Base-by-base conservation (phyloP, 371 early-diverging fungal genomes). In the Umbelopsis sp. region DNA sequence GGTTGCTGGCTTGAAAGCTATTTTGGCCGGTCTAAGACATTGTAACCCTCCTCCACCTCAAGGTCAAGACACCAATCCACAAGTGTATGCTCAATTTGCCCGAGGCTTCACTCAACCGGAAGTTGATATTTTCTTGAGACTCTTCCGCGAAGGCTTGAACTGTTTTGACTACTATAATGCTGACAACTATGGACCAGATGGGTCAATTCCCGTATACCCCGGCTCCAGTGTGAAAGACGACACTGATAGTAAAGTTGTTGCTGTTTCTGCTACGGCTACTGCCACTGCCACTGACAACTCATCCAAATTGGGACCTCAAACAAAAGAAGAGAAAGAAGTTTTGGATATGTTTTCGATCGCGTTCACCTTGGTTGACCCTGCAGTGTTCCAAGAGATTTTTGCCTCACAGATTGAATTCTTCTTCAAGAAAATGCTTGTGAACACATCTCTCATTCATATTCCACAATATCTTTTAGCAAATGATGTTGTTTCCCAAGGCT, bases 361-460 rank as follows among this genome's bases (percentile, higher is more conserved):
- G 2, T 97, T 98, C 78, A 92, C 93, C 7, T 73, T 83, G 38
- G 77, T 97, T 10, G 98, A 99, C 69, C 94, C 96, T 0, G 89
- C 95, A 4, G 87, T 97, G 1, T 97, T 98, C 76, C 97, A 97
- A 75, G 99, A 99, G 71, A 89, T 99, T 5, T 94, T 98, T 71
- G 81, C 93, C 5, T 89, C 95, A 1, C 92, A 98, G 73, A 92
- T 99, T 66, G 89, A 84, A 18, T 93, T 87, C 69, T 86, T 97
- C 22, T 94, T 97, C 74, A 92, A 95, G 4, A 87, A 90, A 20
- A 92, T 94, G 70, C 74, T 97, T 25, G 77, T 83, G 72, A 94
- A 97, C 73, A 87, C 90, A 0, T 88, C 94, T 10, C 81, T 97
- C 3, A 79, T 97, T 8, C 89, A 93, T 45, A 83, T 98, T 38